Evolutionary conservation across 225 moss, liverwort and hornwort genomes (phyloP), one percentile per base, ranked within the genome.

Genomic region (Neckera pumila): DNA sequence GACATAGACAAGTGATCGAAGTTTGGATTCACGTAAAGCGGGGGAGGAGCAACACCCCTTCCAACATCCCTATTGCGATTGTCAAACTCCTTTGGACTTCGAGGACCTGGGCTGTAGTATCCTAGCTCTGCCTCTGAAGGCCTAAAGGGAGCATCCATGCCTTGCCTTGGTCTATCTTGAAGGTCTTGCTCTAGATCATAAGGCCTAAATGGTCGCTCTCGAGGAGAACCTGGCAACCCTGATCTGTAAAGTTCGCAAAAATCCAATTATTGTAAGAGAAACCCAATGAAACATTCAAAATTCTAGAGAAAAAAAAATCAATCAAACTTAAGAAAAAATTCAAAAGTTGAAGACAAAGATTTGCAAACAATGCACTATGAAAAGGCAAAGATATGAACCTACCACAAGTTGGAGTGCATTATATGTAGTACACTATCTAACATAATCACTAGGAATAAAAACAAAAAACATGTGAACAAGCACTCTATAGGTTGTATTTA

Each of bases 181-280:
- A 21, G 19, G 27, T 88, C 91, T 26, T 88, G 21, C 7, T 92
- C 87, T 36, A 83, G 86, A 75, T 91, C 81, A 38, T 87, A 87
- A 69, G 85, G 83, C 23, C 89, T 86, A 76, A 91, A 90, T 65
- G 86, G 79, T 64, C 11, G 73, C 17, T 79, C 83, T 57, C 58
- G 73, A 43, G 86, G 89, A 34, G 92, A 73, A 23, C 38, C 7
- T 42, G 42, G 80, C 57, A 59, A 14, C 26, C 74, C 10, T 10
- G 84, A 47, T 54, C 84, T 84, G 2, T 42, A 54, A 27, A 17
- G 9, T 72, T 61, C 9, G 3, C 2, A 9, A 82, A 61, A 71
- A 62, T 31, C 38, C 47, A 80, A 36, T 36, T n/a, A 21, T 1
- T 67, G 0, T n/a, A 22, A 80, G 12, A 7, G 5, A 9, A 71